Evolutionary conservation across 495 filamentous ascomycete species (phyloP).

Genomic region (Geoglossum glabrum): DNA sequence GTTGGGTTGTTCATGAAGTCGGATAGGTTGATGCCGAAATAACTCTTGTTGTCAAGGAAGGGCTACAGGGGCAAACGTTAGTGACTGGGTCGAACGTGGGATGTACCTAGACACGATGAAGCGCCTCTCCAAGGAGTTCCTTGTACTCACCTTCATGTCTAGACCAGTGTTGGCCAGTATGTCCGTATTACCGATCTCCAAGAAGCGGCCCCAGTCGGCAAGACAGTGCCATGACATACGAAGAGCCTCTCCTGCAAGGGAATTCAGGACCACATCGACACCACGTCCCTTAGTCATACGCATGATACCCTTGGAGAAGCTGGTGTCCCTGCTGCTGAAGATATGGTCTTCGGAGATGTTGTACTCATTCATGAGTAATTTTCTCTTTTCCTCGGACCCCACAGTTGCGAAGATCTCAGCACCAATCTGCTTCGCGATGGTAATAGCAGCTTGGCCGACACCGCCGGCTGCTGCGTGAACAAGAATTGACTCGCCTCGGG

Average conservation of each 20-base stretch:
- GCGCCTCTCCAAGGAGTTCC: no score
- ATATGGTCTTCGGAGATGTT: constrained; percentile 25
- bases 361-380: constrained; percentile 4
- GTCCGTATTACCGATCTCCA: constrained; percentile 22
- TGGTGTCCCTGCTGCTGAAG: constrained; percentile 27
- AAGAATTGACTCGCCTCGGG: no score
- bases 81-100: neutral
- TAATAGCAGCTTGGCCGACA: no score
- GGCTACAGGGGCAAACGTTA: neutral
- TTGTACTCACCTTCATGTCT: constrained; percentile 2
- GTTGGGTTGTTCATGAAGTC: no score
- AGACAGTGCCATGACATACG: constrained; percentile 26
- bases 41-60: neutral
- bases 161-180: neutral
- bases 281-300: constrained; percentile 29
- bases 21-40: no score
- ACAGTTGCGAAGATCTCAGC: constrained; percentile 3
- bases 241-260: constrained; percentile 22
- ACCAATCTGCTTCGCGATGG: neutral
- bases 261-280: constrained; percentile 36
- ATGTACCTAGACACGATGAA: no score
- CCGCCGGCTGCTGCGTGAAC: no score
- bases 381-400: neutral
- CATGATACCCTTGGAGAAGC: constrained; percentile 24
- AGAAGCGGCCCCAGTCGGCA: constrained; percentile 27